Base-by-base conservation (phyloP, 164 flowering plant species). In the Nymphaea colorata region DNA sequence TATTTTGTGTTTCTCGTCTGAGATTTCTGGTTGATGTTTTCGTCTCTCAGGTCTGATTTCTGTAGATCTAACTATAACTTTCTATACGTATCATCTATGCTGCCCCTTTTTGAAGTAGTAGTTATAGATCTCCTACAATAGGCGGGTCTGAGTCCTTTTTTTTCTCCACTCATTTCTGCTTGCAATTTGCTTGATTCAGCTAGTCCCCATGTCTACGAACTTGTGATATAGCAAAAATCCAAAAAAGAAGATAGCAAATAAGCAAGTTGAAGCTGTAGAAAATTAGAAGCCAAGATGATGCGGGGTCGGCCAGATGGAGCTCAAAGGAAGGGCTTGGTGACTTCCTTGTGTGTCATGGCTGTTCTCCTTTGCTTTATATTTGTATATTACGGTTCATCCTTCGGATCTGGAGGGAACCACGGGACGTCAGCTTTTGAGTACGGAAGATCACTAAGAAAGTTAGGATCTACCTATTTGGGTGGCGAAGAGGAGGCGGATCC, bases 381-480 rank as follows among this genome's bases (percentile, higher is more conserved):
- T 73, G 74, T 81, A 36, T 92, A 83, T 66, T 71, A 78, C 74
- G 89, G 87, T 61, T 81, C 87, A 62, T 60, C 77, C 55, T 82
- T 82, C 72, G 88, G 88, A 57, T 82, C 90, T 41, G 41, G 41
- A n/a, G 71, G 67, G 17, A 61, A 61, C 41, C 73, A 66, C 15
- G 87, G 89, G 63, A 76, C 86, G 64, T 82, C 96, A 60, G 87
- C 97, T 45, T 59, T 88, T 44, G 90, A 84, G 74, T 84, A 85
- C 77, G 88, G 95, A 66, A 81, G 70, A 67, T 76, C 76, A 66
- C 66, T 88, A 74, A 86, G 84, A 74, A 90, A 76, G 73, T 79
- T 92, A 15, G 96, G 93, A 15, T 81, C 90, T n/a, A 78, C 89
- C 44, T 90, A 87, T 76, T 78, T 84, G 82, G 84, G 90, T 68